A percentile compares a stretch with the other conserved stretches of the same genome.
Evolutionary conservation across 2,329 filamentous ascomycete genomes (phyloP).

Genomic region (Raffaelea albimanens): DNA sequence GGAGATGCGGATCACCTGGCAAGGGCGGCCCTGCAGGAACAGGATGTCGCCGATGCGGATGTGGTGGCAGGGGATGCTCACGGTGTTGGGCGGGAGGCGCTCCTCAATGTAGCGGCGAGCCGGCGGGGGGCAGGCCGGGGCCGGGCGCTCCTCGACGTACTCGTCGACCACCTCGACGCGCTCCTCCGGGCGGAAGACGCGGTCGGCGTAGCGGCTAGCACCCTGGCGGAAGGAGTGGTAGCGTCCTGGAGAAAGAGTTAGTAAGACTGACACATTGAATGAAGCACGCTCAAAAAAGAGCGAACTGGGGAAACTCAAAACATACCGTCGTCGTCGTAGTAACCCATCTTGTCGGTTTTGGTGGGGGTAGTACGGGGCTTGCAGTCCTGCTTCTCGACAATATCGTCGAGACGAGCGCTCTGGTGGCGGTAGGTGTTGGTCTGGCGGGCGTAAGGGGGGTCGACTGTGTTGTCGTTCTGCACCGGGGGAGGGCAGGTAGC

Average conservation of each 20-base stretch:
- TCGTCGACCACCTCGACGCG: conserved; percentile 40
- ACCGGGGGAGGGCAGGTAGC: conserved; percentile 33
- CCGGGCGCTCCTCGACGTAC: conserved; percentile 29
- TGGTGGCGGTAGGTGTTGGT: conserved; percentile 40
- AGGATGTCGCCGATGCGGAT: conserved; percentile 98
- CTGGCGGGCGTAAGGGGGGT: conserved; percentile 21
- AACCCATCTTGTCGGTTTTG: conserved; percentile 53
- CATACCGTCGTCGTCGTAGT: conserved; percentile 56
- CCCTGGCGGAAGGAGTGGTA: conserved; percentile 50
- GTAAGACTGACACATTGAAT: not conserved
- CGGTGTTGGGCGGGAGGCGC: conserved; percentile 59
- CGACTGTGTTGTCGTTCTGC: conserved; percentile 50
- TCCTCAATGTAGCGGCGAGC: conserved; percentile 22
- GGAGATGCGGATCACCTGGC: conserved; percentile 99
- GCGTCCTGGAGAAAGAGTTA: conserved; percentile 31
- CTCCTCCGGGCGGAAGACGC: conserved; percentile 37
- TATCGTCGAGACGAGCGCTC: conserved; percentile 55
- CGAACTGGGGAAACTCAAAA: conserved; percentile 2
- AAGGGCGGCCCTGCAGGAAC: conserved; percentile 97
- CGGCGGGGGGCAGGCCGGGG: conserved; percentile 1
- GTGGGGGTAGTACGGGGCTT: conserved; percentile 27
- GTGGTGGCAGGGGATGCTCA: conserved; percentile 98
- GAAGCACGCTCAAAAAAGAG: not conserved
- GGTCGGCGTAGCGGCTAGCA: conserved; percentile 48
- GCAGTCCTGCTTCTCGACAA: conserved; percentile 36